Percentiles rank a stretch among this genome's conserved stretches.
Evolutionary conservation across 1,284 basidiomycete genomes (phyloP).

Genomic region (Cutaneotrichosporon mucoides): DNA sequence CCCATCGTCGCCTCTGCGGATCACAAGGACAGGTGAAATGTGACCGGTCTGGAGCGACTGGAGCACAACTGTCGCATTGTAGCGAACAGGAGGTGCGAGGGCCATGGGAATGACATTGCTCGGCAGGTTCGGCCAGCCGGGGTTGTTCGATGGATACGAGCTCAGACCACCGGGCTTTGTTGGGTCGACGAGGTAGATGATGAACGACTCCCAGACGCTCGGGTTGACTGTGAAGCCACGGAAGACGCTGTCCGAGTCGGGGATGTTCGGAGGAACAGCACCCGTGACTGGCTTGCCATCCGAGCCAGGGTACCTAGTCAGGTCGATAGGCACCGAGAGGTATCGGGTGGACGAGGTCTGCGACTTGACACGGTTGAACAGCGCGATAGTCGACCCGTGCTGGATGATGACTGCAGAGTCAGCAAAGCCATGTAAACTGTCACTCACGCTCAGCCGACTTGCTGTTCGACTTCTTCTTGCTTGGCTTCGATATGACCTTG

Average conservation of each 20-base stretch:
- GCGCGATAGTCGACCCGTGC: conserved; percentile 89
- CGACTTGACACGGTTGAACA: conserved; percentile 89
- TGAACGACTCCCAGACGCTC: conserved; percentile 68
- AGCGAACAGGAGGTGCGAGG: conserved; percentile 67
- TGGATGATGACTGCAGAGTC: conserved; percentile 72
- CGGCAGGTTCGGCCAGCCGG: conserved; percentile 63
- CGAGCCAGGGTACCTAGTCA: conserved; percentile 81
- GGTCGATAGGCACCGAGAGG: conserved; percentile 86
- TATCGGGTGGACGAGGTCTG: conserved; percentile 95
- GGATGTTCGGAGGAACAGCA: conserved; percentile 42
- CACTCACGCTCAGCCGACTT: conserved; percentile 88
- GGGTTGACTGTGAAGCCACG: conserved; percentile 51
- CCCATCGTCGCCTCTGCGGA: conserved; percentile 87
- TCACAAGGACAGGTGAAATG: conserved; percentile 85
- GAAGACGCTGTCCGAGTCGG: conserved; percentile 21
- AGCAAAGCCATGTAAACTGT: conserved; percentile 13
- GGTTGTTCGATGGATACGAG: conserved; percentile 62
- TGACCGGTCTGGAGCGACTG: conserved; percentile 92
- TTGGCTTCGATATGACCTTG: conserved; percentile 94
- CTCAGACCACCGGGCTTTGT: conserved; percentile 69
- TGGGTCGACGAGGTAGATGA: conserved; percentile 72
- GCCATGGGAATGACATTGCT: conserved; percentile 67
- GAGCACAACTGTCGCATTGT: conserved; percentile 91
- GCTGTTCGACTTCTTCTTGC: conserved; percentile 90
- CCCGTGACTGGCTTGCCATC: conserved; percentile 80